Evolutionary conservation across 768 basidiomycete genomes (phyloP), one percentile per base, ranked within the genome.

Genomic region (Clitopilus passeckerianus): DNA sequence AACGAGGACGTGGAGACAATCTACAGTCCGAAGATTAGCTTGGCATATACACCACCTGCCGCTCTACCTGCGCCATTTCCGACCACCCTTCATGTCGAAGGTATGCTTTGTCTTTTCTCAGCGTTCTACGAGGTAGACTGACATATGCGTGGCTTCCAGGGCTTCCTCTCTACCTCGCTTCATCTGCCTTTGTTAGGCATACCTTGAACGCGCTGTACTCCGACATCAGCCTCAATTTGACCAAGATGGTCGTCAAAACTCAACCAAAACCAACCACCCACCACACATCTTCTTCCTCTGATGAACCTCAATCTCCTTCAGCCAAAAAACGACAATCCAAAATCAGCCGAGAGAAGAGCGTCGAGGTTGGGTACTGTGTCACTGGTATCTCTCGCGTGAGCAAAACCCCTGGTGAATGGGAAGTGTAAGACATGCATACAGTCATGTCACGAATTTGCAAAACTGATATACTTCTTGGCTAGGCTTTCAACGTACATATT

Each of bases 201-300:
- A 88, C 90, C 5, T 80, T 93, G 68, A 89, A 85, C 66, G 86
- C 91, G 12, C 70, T 92, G 15, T 91, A 90, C 67, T 80, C 86
- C 10, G 85, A 90, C 67, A 72, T 90, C 34, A 70, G 66, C 3
- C 81, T 93, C 35, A 76, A 77, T 37, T 70, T 90, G 41, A 76
- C 75, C 20, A 86, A 81, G 65, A 69, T 86, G 52, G 68, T 72
- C 0, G 72, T 81, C 14, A 63, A 77, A 18, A 70, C 72, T 0
- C 72, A 15, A 59, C 62, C 20, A 63, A 58, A 18, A 20, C 43
- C 33, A 18, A 50, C 12, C 66, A 15, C 56, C 69, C 3, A 27
- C 14, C 14, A 57, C 18, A 8, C 55, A 44, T 23, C 54, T 55
- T 34, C 34, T 30, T 30, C 27, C 53, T 43, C 23, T 20, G 57